Evolutionary conservation across 176 grass and related monocot species (phyloP), one percentile per base, ranked within the genome.

Genomic region (Microstegium vimineum): DNA sequence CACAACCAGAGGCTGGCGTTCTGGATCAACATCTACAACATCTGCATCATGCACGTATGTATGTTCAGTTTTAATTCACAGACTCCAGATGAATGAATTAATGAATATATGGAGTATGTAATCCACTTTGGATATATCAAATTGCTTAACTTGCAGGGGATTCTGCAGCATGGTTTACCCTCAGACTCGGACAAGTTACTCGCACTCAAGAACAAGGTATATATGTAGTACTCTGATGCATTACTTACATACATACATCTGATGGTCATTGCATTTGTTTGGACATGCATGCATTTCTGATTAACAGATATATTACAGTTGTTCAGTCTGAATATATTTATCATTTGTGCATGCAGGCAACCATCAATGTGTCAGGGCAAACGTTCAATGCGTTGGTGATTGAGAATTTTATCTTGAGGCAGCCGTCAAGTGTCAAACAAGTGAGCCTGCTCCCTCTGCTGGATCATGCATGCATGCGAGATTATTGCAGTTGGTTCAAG

Each of bases 1-100:
- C 90, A 98, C 73, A 73, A 88, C 2, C 90, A 95, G 59, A 98
- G 91, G 80, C 88, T 98, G 2, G 93, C 96, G 0, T 98, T 98
- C 75, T 98, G 96, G 95, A 80, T 98, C 67, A 98, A 98, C 75
- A 45, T 91, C 28, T 91, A 95, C 80, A 95, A 99, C 89, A 94
- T 81, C 30, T 95, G 96, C 41, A 92, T 99, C 78, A 99, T 95
- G 93, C 89, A 99, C 90, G 94, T 97, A 92, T 30, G 82, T n/a
- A n/a, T n/a, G n/a, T n/a, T n/a, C n/a, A n/a, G n/a, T n/a, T n/a
- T n/a, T n/a, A n/a, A n/a, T n/a, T n/a, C n/a, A n/a, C n/a, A n/a
- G n/a, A n/a, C n/a, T n/a, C n/a, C n/a, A n/a, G n/a, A n/a, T n/a
- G n/a, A n/a, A n/a, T n/a, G n/a, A n/a, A n/a, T n/a, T n/a, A n/a